phyloP scores from a whole-genome alignment of 1,139 yeast genomes.

The Kodamaea anthophila region DNA sequence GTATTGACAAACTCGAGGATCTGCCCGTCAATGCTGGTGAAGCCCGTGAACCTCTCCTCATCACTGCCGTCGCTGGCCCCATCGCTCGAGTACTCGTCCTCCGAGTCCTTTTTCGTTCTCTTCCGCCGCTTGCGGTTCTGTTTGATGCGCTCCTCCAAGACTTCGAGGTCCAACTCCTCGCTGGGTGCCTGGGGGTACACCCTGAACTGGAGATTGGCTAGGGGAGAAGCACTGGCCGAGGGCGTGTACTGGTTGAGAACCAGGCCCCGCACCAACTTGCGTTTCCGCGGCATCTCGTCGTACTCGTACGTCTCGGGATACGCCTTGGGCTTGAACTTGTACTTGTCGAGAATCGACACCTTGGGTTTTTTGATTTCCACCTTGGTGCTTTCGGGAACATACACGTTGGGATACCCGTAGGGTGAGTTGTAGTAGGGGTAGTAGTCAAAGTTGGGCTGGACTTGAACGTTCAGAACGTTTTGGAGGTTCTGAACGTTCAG shows the following conservation, averaged over 20 bases:
- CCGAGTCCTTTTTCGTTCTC: constrained; percentile 2
- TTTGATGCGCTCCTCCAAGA: constrained; percentile 33
- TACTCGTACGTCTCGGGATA: constrained; percentile 10
- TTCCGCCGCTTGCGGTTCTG: constrained; percentile 21
- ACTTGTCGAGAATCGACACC: constrained; percentile 49
- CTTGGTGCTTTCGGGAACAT: constrained; percentile 31
- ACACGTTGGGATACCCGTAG: constrained; percentile 1
- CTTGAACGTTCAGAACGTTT: too few relatives aligned
- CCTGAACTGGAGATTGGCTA: constrained; percentile 1
- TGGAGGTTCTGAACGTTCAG: too few relatives aligned
- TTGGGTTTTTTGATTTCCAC: constrained; percentile 51
- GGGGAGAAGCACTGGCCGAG: constrained; percentile 1
- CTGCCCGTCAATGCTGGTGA: constrained; percentile 53
- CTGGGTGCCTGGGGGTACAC: background rate
- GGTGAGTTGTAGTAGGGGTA: background rate
- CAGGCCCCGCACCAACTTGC: constrained; percentile 33
- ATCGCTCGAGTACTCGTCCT: constrained; percentile 33
- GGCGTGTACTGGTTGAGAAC: constrained; percentile 4
- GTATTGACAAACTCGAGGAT: constrained; percentile 73
- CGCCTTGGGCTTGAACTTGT: constrained; percentile 27
- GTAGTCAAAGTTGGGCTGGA: background rate
- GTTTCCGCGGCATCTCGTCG: constrained; percentile 20
- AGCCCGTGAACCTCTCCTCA: constrained; percentile 29
- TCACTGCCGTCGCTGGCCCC: constrained; percentile 34
- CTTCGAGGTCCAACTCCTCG: constrained; percentile 31